Percentiles rank a stretch among this genome's conserved stretches.
phyloP scores from a whole-genome alignment of 75 land plant genomes.

The Larix kaempferi region DNA sequence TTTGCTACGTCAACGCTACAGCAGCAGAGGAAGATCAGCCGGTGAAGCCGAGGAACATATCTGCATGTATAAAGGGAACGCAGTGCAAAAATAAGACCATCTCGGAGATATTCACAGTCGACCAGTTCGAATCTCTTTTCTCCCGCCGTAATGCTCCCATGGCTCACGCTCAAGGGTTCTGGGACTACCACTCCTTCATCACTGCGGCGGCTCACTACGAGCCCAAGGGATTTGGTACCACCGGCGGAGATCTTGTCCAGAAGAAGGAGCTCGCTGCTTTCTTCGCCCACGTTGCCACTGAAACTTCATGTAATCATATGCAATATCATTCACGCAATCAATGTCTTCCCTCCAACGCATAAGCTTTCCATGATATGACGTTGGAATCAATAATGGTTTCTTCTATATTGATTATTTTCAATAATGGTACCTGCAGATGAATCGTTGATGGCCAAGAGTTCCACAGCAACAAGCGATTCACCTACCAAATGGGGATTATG shows the following conservation, averaged over 20 bases:
- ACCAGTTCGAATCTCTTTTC: conserved; percentile 28
- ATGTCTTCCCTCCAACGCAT: too few relatives aligned
- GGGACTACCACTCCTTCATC: conserved; percentile 28
- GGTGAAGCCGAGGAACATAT: too few relatives aligned
- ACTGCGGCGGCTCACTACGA: conserved; percentile 16
- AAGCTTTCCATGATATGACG: too few relatives aligned
- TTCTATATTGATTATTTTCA: too few relatives aligned
- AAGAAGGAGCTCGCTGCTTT: conserved; percentile 41
- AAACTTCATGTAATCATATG: conserved; percentile 23
- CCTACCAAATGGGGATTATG: conserved; percentile 39
- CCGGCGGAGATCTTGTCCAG: conserved; percentile 26
- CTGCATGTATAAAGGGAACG: too few relatives aligned
- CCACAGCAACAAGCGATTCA: conserved; percentile 13
- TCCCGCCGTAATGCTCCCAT: conserved; percentile 16
- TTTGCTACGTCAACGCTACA: too few relatives aligned
- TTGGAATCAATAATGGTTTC: too few relatives aligned
- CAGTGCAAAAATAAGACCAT: conserved; percentile 8
- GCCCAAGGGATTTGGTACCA: conserved; percentile 22
- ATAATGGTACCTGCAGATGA: not conserved
- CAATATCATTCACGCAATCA: too few relatives aligned
- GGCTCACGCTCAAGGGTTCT: conserved; percentile 30
- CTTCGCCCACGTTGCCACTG: conserved; percentile 44
- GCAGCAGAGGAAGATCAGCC: too few relatives aligned
- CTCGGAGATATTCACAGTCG: conserved; percentile 20
- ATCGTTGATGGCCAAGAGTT: conserved; percentile 16